Evolutionary conservation across 2,329 filamentous ascomycete genomes (phyloP), one percentile per base, ranked within the genome.

Genomic region (Lizonia empirigonia): DNA sequence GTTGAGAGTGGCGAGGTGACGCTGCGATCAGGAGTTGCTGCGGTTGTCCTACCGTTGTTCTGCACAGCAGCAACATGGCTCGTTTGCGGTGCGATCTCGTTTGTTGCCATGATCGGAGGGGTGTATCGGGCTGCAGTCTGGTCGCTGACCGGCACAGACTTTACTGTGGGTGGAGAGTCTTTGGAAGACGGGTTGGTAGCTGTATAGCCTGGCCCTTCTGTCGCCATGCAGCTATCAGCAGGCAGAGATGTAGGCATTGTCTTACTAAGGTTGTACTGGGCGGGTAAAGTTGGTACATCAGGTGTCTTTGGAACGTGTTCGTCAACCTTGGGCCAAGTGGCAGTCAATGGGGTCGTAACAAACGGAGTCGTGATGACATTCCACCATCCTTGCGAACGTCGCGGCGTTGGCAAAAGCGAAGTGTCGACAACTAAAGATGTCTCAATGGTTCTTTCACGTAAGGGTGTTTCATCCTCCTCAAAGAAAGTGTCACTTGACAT

Each of bases 301-400:
- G 71, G 71, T n/a, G 65, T 70, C 24, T 47, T 60, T 7, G 65
- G 59, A 0, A 30, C 56, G 9, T 59, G 55, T 5, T 53, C 58
- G 7, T 58, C 65, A 20, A 53, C 59, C 41, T 67, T 62, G 5
- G 67, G 67, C 64, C 70, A 75, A 44, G 72, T 65, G 41, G 67
- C 62, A 50, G 72, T 64, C 62, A 68, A 58, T 37, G 72, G 58
- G 54, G 77, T 69, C 44, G 67, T 64, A 19, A 71, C 65, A 63
- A 91, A 91, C 0, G 88, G 88, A 1, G 88, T 89, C 7, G 82
- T 86, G 47, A 91, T 84, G 58, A 89, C 80, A 62, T 90, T 89
- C 88, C 88, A 91, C 88, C 88, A 91, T 16, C 88, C 88, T 53
- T 80, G 79, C 20, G 86, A 87, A 47, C 79, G 80, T 9, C 82